phyloP scores from a whole-genome alignment of 2,329 filamentous ascomycete species.

The Monascus ruber region DNA sequence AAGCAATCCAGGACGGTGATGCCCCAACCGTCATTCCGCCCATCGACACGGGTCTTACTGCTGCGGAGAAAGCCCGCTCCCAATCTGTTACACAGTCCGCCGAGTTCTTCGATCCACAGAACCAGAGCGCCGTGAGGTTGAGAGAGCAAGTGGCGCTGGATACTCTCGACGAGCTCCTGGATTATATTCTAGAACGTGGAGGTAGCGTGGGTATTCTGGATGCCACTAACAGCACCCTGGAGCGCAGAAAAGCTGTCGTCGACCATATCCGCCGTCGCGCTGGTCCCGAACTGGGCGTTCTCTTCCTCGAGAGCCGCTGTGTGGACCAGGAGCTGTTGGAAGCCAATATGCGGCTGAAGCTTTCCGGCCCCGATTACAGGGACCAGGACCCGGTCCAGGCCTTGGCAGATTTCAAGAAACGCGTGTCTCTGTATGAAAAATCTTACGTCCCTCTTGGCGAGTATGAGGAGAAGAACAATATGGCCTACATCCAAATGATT shows the following conservation, averaged over 20 bases:
- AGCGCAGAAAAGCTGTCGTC: constrained; percentile 72
- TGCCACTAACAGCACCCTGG: constrained; percentile 90
- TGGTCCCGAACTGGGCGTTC: constrained; percentile 72
- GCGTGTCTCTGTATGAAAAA: constrained; percentile 86
- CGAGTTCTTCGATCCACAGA: constrained; percentile 85
- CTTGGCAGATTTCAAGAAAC: constrained; percentile 80
- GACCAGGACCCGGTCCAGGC: constrained; percentile 82
- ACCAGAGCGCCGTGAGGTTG: constrained; percentile 67
- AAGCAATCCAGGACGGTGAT: constrained; percentile 6
- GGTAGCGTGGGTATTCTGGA: constrained; percentile 93
- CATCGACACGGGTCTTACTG: constrained; percentile 9
- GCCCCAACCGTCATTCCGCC: constrained; percentile 12
- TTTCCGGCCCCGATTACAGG: constrained; percentile 90
- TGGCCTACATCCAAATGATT: constrained; percentile 96
- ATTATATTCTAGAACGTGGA: constrained; percentile 71
- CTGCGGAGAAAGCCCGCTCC: constrained; percentile 16
- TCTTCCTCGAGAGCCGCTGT: constrained; percentile 94
- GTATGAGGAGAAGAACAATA: constrained; percentile 78
- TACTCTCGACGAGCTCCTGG: constrained; percentile 80
- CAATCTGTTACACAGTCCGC: constrained; percentile 75
- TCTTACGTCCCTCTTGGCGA: constrained; percentile 84
- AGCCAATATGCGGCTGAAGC: constrained; percentile 93
- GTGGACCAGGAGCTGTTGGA: constrained; percentile 74
- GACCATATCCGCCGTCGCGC: constrained; percentile 71
- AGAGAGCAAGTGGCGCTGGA: constrained; percentile 87